phyloP scores from a whole-genome alignment of 768 basidiomycete genomes.

The Mycena crocata region DNA sequence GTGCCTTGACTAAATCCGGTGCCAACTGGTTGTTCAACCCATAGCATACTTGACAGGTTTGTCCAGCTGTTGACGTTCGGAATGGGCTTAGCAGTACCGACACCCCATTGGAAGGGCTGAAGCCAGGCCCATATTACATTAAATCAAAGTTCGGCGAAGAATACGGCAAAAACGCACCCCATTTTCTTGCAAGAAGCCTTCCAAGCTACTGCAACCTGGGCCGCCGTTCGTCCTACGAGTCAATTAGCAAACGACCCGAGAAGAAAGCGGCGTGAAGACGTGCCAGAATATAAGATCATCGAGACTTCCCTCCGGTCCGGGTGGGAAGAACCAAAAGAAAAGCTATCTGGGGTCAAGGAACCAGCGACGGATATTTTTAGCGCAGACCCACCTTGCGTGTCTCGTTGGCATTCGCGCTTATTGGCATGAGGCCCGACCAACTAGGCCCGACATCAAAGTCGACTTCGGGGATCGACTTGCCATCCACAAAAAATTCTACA shows the following conservation, averaged over 20 bases:
- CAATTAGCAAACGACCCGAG: neutral
- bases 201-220: slow-evolving; percentile 80
- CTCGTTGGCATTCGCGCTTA: slow-evolving; percentile 69
- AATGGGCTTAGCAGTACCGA: slow-evolving; percentile 72
- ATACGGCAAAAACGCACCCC: slow-evolving; percentile 66
- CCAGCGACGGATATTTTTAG: neutral
- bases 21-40: slow-evolving; percentile 84
- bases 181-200: slow-evolving; percentile 80
- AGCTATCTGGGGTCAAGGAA: slow-evolving; percentile 53
- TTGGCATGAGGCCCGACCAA: slow-evolving; percentile 81
- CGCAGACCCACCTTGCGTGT: slow-evolving; percentile 66
- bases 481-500: slow-evolving; percentile 78
- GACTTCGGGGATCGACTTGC: slow-evolving; percentile 71
- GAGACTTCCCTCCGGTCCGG: slow-evolving; percentile 75
- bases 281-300: slow-evolving; percentile 85
- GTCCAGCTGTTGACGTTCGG: slow-evolving; percentile 82
- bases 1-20: slow-evolving; percentile 81
- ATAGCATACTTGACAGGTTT: slow-evolving; percentile 79
- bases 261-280: slow-evolving; percentile 15
- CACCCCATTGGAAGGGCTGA: slow-evolving; percentile 76
- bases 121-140: neutral
- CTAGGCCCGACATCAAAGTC: slow-evolving; percentile 81
- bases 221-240: slow-evolving; percentile 79
- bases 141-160: neutral
- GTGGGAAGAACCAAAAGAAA: slow-evolving; percentile 90